Conservation (phyloP, 495 filamentous ascomycete species). For the Penicillium pancosmium region DNA sequence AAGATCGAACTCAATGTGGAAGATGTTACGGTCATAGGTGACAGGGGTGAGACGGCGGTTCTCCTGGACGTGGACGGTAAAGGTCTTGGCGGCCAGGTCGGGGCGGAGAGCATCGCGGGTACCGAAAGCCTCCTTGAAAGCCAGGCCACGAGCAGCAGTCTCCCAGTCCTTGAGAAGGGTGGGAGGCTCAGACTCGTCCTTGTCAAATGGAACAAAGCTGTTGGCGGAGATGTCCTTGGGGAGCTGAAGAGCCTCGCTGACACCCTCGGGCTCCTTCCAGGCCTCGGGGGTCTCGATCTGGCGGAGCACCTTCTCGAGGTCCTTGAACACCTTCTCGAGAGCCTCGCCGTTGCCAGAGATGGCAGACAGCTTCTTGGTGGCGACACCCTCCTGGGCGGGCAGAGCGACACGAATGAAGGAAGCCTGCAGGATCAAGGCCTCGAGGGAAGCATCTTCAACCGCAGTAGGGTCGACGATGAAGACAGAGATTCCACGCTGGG, state of each 20-base stretch:
- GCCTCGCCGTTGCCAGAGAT: slow-evolving; percentile 57
- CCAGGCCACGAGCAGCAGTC: slow-evolving; percentile 80
- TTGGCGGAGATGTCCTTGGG: slow-evolving; percentile 66
- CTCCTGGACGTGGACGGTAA: slow-evolving; percentile 87
- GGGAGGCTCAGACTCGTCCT: slow-evolving; percentile 68
- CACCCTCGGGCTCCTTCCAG: slow-evolving; percentile 71
- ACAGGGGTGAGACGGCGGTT: slow-evolving; percentile 87
- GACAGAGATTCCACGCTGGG: slow-evolving; percentile 67
- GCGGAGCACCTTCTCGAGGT: slow-evolving; percentile 69
- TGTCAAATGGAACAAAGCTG: slow-evolving; percentile 83
- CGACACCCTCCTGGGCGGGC: slow-evolving; percentile 54
- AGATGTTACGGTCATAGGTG: slow-evolving; percentile 97
- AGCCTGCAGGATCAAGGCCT: slow-evolving; percentile 67
- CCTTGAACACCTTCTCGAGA: slow-evolving; percentile 62
- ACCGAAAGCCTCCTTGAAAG: slow-evolving; percentile 92
- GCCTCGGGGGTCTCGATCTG: slow-evolving; percentile 73
- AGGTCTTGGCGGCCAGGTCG: slow-evolving; percentile 83
- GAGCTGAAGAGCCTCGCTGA: slow-evolving; percentile 52
- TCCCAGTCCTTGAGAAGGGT: slow-evolving; percentile 73
- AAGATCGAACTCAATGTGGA: slow-evolving; percentile 99
- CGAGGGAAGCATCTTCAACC: slow-evolving; percentile 61
- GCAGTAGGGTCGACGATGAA: slow-evolving; percentile 70
- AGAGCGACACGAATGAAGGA: slow-evolving; percentile 78
- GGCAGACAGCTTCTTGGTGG: slow-evolving; percentile 58
- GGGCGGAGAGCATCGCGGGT: slow-evolving; percentile 76